These are phyloP conservation scores for Solanum chiquidenum DNA, from an alignment of 257 asterid genomes.

Conservation along the genomic window DNA sequence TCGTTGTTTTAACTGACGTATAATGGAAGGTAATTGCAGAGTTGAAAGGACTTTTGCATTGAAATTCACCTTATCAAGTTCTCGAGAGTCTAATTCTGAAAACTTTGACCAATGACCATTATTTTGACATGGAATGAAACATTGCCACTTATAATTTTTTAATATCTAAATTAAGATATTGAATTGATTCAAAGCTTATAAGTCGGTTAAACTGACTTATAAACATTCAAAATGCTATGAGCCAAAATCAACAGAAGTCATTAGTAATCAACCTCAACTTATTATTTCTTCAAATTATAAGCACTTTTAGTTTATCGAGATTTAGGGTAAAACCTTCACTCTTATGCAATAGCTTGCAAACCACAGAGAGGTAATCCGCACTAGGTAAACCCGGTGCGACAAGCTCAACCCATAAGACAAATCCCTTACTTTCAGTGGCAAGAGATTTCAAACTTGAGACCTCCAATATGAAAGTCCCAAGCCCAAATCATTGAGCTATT, in stretches of 20 bases:
- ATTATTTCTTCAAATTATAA: neutral
- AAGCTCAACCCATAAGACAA: too few species aligned
- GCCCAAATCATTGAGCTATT: too few species aligned
- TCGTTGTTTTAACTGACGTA: neutral
- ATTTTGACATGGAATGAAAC: neutral
- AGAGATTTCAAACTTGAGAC: too few species aligned
- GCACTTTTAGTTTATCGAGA: neutral
- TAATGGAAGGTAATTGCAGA: neutral
- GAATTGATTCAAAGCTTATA: neutral
- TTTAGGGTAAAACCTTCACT: too few species aligned
- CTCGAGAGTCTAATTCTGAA: neutral
- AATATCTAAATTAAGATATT: neutral
- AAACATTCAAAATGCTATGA: neutral
- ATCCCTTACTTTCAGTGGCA: too few species aligned
- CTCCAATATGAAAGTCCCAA: too few species aligned
- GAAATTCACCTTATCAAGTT: neutral
- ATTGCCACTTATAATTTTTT: neutral
- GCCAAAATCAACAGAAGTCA: neutral
- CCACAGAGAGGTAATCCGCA: too few species aligned
- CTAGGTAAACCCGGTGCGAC: too few species aligned
- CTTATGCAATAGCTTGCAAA: too few species aligned
- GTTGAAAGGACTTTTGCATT: neutral
- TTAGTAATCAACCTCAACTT: neutral
- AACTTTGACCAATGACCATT: neutral
- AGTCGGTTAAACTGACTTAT: neutral